Conservation (phyloP, 352 stramenopile species). For the Hyaloperonospora brassicae region DNA sequence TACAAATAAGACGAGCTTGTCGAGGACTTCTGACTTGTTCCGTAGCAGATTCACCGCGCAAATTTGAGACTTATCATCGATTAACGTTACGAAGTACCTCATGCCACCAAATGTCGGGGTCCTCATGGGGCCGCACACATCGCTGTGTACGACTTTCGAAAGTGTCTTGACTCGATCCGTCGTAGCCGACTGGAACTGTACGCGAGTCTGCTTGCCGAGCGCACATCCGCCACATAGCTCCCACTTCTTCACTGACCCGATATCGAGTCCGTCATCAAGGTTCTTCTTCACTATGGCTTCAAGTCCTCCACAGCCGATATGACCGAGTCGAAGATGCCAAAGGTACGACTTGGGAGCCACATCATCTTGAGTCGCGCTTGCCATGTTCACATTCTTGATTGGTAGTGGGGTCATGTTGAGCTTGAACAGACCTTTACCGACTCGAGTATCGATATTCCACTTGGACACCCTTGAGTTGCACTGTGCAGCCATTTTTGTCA, state of each 20-base stretch:
- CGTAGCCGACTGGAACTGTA: background rate
- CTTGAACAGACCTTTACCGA: background rate
- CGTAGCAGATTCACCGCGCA: background rate
- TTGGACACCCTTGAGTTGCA: background rate
- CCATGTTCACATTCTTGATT: too few species aligned
- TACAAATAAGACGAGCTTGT: background rate
- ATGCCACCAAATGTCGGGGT: background rate
- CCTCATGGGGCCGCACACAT: background rate
- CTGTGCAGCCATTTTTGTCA: too few species aligned
- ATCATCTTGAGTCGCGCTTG: too few species aligned
- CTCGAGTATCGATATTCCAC: too few species aligned
- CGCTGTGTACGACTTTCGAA: background rate
- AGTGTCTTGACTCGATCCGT: background rate
- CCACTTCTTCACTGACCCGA: background rate
- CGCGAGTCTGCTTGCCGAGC: background rate
- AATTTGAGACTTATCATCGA: background rate
- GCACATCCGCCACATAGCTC: constrained; percentile 1
- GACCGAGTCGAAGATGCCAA: too few species aligned
- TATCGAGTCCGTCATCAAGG: background rate
- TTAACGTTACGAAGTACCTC: background rate
- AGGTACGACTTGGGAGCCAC: too few species aligned
- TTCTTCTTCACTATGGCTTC: background rate
- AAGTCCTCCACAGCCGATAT: background rate
- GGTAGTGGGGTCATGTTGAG: too few species aligned
- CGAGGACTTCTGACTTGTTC: constrained; percentile 10